Conservation (phyloP, 202 grass and related monocot species). For the Carex arenaria region DNA sequence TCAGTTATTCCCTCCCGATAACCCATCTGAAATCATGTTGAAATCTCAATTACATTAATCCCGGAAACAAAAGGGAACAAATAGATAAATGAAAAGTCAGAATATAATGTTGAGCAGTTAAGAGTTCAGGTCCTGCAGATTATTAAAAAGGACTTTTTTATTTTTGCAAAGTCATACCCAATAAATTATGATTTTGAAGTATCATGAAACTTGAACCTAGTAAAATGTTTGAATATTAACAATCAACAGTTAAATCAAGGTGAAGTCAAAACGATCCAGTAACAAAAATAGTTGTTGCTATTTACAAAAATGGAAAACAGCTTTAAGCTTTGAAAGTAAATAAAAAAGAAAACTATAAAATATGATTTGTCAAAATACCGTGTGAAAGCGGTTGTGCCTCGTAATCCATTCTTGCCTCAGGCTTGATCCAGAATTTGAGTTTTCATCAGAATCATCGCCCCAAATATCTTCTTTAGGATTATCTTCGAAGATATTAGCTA, state of each 20-base stretch:
- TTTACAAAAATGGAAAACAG: background rate
- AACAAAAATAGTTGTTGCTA: background rate
- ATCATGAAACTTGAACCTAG: background rate
- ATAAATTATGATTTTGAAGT: background rate
- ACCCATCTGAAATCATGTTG: constrained; percentile 48
- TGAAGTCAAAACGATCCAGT: background rate
- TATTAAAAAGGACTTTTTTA: background rate
- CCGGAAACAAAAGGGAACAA: background rate
- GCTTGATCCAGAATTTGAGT: constrained; percentile 2
- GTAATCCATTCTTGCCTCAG: constrained; percentile 58
- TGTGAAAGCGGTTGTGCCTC: constrained; percentile 59
- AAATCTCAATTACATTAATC: constrained; percentile 4
- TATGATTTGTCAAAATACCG: constrained; percentile 34
- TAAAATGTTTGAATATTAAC: background rate
- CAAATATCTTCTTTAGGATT: constrained; percentile 22
- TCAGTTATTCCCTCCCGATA: constrained; percentile 84
- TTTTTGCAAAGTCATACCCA: background rate
- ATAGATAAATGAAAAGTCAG: background rate
- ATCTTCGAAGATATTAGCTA: background rate
- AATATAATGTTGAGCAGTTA: background rate
- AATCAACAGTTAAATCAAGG: background rate
- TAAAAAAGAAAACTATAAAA: background rate
- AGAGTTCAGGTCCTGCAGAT: background rate
- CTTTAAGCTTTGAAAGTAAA: background rate
- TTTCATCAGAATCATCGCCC: constrained; percentile 40